These are phyloP conservation scores for Casuarina glauca DNA, from an alignment of 306 rosid species.

Conservation along the genomic window DNA sequence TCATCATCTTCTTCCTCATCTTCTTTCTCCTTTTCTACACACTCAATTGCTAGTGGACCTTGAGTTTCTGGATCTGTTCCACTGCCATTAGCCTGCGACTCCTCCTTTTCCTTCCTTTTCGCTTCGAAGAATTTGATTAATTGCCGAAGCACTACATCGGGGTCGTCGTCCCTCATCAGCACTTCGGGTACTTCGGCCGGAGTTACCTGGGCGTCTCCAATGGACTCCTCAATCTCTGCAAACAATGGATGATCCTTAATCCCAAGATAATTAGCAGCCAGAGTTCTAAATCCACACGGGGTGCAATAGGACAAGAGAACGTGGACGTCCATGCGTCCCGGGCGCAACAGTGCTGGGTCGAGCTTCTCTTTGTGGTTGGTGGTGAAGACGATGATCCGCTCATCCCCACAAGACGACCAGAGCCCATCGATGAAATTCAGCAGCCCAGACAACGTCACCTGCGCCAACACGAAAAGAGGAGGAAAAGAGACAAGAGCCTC, in stretches of 20 bases:
- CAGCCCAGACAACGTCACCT: conserved; percentile 51
- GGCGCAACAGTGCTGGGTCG: conserved; percentile 44
- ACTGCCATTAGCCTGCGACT: conserved; percentile 15
- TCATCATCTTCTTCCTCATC: not conserved
- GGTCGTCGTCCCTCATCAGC: conserved; percentile 26
- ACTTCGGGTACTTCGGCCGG: conserved; percentile 47
- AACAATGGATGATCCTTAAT: conserved; percentile 32
- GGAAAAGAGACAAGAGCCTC: not conserved
- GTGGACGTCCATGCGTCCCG: conserved; percentile 56
- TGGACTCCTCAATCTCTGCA: conserved; percentile 22
- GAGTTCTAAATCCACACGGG: conserved; percentile 34
- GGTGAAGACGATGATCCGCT: conserved; percentile 51
- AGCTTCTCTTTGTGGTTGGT: conserved; percentile 52
- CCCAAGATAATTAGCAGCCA: conserved; percentile 43
- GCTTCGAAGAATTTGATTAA: conserved; percentile 32
- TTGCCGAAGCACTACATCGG: conserved; percentile 12
- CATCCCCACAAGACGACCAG: conserved; percentile 56
- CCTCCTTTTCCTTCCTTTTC: conserved; percentile 24
- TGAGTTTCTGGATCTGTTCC: conserved; percentile 6
- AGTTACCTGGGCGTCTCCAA: conserved; percentile 26
- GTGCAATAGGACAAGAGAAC: conserved; percentile 55
- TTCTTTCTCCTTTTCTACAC: not conserved
- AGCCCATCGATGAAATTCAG: no score
- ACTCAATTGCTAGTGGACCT: not conserved
- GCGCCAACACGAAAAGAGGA: no score